Evolutionary conservation across 768 basidiomycete genomes (phyloP), one percentile per base, ranked within the genome.

Genomic region (Mycena olivaceomarginata): DNA sequence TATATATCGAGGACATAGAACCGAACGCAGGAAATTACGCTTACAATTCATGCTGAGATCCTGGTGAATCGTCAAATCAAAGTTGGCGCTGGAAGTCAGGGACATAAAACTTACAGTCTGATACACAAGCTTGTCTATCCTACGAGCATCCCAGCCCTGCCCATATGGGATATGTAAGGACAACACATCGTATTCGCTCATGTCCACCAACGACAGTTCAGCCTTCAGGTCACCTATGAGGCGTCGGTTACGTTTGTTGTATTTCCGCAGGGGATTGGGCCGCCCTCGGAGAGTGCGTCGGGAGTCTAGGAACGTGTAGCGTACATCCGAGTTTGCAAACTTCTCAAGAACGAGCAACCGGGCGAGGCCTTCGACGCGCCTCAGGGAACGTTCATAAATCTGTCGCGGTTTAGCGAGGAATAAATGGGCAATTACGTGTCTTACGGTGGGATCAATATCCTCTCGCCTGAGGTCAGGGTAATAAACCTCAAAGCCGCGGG

Each of bases 261-360:
- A 72, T 74, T 65, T 86, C 20, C 78, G 78, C 11, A 80, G 74
- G 18, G 82, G 77, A 45, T 83, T 81, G 2, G 91, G 90, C 3
- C 91, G 86, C 16, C 90, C 90, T 22, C 92, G 89, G 8, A 93
- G 85, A 12, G 76, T 78, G 22, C 91, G 87, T 5, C 92, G 87
- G 6, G 84, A 85, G 16, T 86, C 81, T 11, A 92, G 80, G 83
- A 91, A 93, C 4, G 82, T 76, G 46, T 85, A 83, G 25, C 92
- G 89, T 51, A 85, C 82, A 15, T 87, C 82, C 1, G 87, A 82
- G 71, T 88, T 84, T 7, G 83, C 82, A 12, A 93, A 85, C 75
- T 90, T 91, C 80, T 93, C 92, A 5, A 94, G 84, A 0, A 92
- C 92, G 15, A 94, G 86, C 9, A 94, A 88, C 5, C 92, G 88